These are phyloP conservation scores for Macrocybe gigantea DNA, from an alignment of 768 basidiomycete species.

Conservation along the genomic window DNA sequence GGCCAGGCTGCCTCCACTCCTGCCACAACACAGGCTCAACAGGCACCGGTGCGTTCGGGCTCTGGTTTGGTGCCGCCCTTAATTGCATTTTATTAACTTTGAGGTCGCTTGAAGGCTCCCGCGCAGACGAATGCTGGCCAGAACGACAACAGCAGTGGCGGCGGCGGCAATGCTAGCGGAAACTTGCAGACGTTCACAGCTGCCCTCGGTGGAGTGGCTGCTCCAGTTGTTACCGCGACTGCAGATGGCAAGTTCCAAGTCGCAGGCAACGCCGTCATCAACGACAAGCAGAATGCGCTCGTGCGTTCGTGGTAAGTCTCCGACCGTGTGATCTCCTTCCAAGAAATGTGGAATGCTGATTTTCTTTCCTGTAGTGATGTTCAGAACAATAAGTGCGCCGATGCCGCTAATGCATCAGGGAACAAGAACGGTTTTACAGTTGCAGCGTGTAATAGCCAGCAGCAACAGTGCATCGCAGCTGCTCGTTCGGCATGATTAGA, in stretches of 20 bases:
- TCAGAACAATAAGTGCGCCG: slow-evolving; percentile 54
- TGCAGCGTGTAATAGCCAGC: slow-evolving; percentile 38
- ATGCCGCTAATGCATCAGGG: slow-evolving; percentile 47
- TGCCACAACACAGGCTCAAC: not conserved
- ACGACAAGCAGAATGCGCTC: slow-evolving; percentile 37
- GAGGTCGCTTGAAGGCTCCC: too few species aligned
- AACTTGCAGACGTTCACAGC: slow-evolving; percentile 50
- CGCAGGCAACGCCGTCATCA: slow-evolving; percentile 39
- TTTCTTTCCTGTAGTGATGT: slow-evolving; percentile 30
- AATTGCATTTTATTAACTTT: too few species aligned
- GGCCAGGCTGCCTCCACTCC: slow-evolving; percentile 4
- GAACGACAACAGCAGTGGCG: too few species aligned
- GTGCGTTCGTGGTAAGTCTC: slow-evolving; percentile 38
- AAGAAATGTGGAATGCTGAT: not conserved
- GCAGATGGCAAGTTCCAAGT: slow-evolving; percentile 45
- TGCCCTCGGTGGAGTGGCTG: slow-evolving; percentile 36
- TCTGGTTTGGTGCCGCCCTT: too few species aligned
- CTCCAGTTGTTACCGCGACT: slow-evolving; percentile 37
- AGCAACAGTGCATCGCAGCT: slow-evolving; percentile 31
- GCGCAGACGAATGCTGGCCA: too few species aligned
- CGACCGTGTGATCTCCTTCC: not conserved
- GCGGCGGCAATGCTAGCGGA: slow-evolving; percentile 1
- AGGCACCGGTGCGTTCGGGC: too few species aligned
- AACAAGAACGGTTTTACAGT: slow-evolving; percentile 44
- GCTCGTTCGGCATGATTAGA: slow-evolving; percentile 8